A percentile compares a stretch with the other conserved stretches of the same genome.
phyloP scores from a whole-genome alignment of 768 basidiomycete species.

The Amanita exitialis region DNA sequence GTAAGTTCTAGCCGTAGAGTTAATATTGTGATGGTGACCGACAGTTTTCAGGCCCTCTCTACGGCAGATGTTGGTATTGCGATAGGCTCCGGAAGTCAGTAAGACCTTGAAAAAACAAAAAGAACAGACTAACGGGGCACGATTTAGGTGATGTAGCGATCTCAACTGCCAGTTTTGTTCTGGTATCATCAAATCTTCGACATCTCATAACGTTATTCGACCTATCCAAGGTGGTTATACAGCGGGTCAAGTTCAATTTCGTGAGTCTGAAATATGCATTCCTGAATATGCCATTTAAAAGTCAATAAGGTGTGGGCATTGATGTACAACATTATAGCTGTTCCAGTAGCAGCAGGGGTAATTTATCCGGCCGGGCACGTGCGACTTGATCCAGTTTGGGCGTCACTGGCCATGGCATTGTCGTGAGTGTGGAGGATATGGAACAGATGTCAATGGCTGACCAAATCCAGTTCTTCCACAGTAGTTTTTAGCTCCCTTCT shows the following conservation, averaged over 20 bases:
- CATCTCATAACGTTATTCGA: slow-evolving; percentile 50
- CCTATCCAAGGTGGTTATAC: slow-evolving; percentile 55
- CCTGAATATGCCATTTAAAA: background rate
- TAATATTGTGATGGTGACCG: background rate
- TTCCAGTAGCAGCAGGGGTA: slow-evolving; percentile 73
- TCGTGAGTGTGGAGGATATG: slow-evolving; percentile 33
- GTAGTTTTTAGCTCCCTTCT: slow-evolving; percentile 52
- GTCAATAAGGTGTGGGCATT: slow-evolving; percentile 47
- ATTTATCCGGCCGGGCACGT: slow-evolving; percentile 59
- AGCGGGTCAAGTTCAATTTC: slow-evolving; percentile 68
- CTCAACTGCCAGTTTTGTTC: slow-evolving; percentile 71
- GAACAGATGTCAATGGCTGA: background rate
- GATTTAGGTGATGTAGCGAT: slow-evolving; percentile 50
- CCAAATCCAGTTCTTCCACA: background rate
- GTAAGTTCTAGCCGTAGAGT: slow-evolving; percentile 13
- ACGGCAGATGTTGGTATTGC: slow-evolving; percentile 52
- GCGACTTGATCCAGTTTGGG: slow-evolving; percentile 68
- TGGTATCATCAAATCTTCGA: slow-evolving; percentile 58
- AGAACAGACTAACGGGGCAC: slow-evolving; percentile 6
- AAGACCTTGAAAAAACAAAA: background rate
- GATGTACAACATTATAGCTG: slow-evolving; percentile 53
- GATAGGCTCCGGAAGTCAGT: slow-evolving; percentile 58
- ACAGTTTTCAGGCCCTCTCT: slow-evolving; percentile 32
- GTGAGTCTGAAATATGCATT: slow-evolving; percentile 25
- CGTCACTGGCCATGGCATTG: slow-evolving; percentile 71